Base-by-base conservation (phyloP, 495 filamentous ascomycete genomes). In the Rusavskia elegans region DNA sequence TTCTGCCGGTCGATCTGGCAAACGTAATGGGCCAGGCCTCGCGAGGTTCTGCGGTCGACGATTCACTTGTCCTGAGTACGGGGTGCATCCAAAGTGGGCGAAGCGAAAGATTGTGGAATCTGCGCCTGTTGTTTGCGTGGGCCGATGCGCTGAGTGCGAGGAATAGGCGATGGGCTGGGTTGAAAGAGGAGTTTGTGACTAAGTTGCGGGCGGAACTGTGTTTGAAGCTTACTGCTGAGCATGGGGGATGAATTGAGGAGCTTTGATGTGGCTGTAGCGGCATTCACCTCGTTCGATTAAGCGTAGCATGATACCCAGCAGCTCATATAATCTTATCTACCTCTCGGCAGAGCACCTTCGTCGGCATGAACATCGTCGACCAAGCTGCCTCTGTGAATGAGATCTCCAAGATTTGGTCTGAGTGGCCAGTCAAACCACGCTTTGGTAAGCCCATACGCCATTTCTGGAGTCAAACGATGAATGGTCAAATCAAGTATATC, bases 61-160 rank as follows among this genome's bases (percentile, higher is more conserved):
- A 79, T 39, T 72, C 82, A 46, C 68, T 98, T 8, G 76, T 84
- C 20, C 68, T 96, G 23, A 76, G 82, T 53, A 73, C 73, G 23
- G 80, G 75, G 23, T 63, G 63, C n/a, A 66, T 85, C 39, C 69
- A 71, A 3, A 80, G 79, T 40, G 72, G 78, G 40, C 77, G 66
- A 57, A 73, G 79, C 37, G 85, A 92, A 63, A 69, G 79, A 2
- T 60, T 96, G 49, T 75, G 85, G 66, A 85, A 89, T 50, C 66
- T 96, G 21, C 76, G 76, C 52, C 58, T 90, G 10, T 62, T 98
- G 44, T 92, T 95, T 65, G 82, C 82, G 55, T 95, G 88, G 86
- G 75, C 80, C 2, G 85, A 87, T 59, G 61, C 63, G 39, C 59
- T 61, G 36, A 59, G 57, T 48, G 58, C 59, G 51, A 66, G 58